Conservation (phyloP, 345 rosid species). For the Pugionium dolabratum region DNA sequence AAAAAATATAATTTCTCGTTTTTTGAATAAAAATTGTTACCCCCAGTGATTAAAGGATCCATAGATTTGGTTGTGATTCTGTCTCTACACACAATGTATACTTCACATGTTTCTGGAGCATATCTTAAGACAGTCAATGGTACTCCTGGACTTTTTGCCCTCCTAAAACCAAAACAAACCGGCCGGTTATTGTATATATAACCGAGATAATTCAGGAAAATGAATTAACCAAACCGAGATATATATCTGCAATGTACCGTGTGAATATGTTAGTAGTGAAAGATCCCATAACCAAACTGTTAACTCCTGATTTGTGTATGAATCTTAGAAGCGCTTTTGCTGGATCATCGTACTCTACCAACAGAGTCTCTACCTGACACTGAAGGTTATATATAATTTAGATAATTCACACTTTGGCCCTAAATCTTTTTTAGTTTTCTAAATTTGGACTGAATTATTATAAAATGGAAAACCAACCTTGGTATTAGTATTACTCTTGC, state of each 20-base stretch:
- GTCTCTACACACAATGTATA: constrained; percentile 54
- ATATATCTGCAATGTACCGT: constrained; percentile 42
- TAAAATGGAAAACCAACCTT: constrained; percentile 20
- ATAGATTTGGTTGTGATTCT: constrained; percentile 54
- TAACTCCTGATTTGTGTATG: constrained; percentile 49
- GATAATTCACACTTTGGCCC: constrained; percentile 9
- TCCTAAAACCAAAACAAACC: constrained; percentile 47
- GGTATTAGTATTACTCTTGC: constrained; percentile 45
- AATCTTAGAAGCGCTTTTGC: constrained; percentile 61
- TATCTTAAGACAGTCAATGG: constrained; percentile 55
- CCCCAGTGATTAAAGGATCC: constrained; percentile 33
- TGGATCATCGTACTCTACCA: constrained; percentile 71
- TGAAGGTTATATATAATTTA: constrained; percentile 1
- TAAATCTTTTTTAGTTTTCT: background rate
- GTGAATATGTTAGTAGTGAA: constrained; percentile 48
- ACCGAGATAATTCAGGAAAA: background rate
- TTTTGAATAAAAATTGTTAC: constrained; percentile 20
- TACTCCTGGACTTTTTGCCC: constrained; percentile 53
- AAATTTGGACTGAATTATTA: background rate
- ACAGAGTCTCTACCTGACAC: constrained; percentile 64
- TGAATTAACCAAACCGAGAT: background rate
- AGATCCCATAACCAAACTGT: constrained; percentile 74
- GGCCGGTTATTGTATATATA: background rate
- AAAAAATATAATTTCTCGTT: background rate
- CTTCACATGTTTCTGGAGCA: constrained; percentile 57